These are phyloP conservation scores for Priceomyces carsonii DNA, from an alignment of 805 yeast genomes.

Conservation along the genomic window DNA sequence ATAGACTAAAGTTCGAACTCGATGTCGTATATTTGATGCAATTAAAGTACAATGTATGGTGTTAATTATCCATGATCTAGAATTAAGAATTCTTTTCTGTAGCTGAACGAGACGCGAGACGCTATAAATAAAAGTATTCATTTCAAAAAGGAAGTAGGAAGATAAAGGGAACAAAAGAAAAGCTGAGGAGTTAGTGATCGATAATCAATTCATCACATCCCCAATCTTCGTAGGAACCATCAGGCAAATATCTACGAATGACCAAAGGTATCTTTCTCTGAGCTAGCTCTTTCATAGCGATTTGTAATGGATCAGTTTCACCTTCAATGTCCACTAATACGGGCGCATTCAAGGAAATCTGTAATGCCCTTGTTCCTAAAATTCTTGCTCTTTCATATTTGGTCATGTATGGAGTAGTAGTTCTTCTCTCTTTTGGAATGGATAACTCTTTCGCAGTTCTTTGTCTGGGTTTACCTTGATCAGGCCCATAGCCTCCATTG, in stretches of 20 bases:
- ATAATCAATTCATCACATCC: slow-evolving; percentile 96
- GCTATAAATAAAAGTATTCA: no score
- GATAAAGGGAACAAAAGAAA: not conserved
- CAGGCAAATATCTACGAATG: slow-evolving; percentile 94
- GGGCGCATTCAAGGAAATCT: slow-evolving; percentile 97
- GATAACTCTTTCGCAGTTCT: slow-evolving; percentile 80
- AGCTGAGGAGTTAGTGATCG: slow-evolving; percentile 50
- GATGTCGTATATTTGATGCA: slow-evolving; percentile 4
- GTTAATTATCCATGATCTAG: not conserved
- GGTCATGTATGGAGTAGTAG: slow-evolving; percentile 98
- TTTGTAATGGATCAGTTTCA: slow-evolving; percentile 97
- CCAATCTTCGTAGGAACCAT: slow-evolving; percentile 98
- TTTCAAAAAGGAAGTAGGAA: no score
- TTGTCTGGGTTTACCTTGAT: slow-evolving; percentile 48
- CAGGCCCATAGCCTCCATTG: slow-evolving; percentile 67
- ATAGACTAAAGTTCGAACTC: slow-evolving; percentile 27
- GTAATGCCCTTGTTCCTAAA: slow-evolving; percentile 95
- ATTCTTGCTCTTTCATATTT: slow-evolving; percentile 98
- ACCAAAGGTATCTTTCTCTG: slow-evolving; percentile 95
- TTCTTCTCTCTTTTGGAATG: slow-evolving; percentile 82
- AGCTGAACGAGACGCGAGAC: no score
- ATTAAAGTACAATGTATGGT: slow-evolving; percentile 4
- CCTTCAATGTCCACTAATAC: slow-evolving; percentile 98
- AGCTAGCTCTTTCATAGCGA: slow-evolving; percentile 94
- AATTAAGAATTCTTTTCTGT: no score